Evolutionary conservation across 2,329 filamentous ascomycete species (phyloP).

Genomic region (Ceratocystis ficicola): DNA sequence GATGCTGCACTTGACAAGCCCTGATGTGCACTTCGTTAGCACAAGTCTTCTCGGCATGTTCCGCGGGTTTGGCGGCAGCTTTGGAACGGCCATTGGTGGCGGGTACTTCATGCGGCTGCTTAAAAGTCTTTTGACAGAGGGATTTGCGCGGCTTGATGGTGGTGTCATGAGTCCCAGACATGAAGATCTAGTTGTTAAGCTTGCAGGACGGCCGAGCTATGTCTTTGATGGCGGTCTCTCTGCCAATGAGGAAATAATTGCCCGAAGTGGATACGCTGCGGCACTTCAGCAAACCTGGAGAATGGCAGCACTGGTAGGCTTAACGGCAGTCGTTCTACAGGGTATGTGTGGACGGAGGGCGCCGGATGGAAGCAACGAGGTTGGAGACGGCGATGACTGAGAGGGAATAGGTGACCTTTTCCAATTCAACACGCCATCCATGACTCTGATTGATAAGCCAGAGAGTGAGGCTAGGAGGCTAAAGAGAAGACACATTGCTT

Average conservation of each 20-base stretch:
- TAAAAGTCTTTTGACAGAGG: constrained; percentile 40
- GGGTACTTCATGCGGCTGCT: constrained; percentile 59
- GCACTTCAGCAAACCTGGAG: constrained; percentile 38
- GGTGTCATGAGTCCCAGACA: constrained; percentile 29
- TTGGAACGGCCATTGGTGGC: constrained; percentile 67
- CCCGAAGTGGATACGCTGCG: constrained; percentile 37
- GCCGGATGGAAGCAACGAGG: constrained; percentile 29
- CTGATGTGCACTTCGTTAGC: constrained; percentile 59
- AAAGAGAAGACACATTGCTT: not conserved
- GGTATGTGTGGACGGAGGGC: constrained; percentile 41
- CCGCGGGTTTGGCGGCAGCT: constrained; percentile 67
- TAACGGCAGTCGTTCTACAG: constrained; percentile 38
- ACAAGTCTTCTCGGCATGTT: constrained; percentile 69
- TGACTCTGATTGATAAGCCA: not conserved
- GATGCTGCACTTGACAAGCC: constrained; percentile 56
- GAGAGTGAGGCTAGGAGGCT: not conserved
- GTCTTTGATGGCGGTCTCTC: constrained; percentile 36
- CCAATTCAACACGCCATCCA: too few relatives aligned
- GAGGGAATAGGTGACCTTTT: not conserved
- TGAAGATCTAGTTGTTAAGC: constrained; percentile 33
- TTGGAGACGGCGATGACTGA: constrained; percentile 21
- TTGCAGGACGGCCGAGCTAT: constrained; percentile 41
- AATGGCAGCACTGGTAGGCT: constrained; percentile 35
- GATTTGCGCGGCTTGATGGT: constrained; percentile 42
- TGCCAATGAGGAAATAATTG: constrained; percentile 34